Evolutionary conservation across 2,329 filamentous ascomycete species (phyloP), one percentile per base, ranked within the genome.

Genomic region (Microcyclospora pomicola): DNA sequence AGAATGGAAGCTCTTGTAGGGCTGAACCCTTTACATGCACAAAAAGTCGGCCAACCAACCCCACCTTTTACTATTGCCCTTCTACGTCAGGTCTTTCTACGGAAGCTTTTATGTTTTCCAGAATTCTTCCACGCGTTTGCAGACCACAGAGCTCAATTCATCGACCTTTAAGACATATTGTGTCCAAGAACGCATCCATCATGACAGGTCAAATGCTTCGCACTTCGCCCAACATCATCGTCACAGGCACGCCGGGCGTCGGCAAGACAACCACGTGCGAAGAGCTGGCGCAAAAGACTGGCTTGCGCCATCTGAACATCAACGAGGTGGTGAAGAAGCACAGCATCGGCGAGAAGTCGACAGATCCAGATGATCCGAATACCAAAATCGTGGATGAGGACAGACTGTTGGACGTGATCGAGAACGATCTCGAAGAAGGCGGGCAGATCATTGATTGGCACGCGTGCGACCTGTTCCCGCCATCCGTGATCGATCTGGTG

Each of bases 391-490:
- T 98, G 12, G 88, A 98, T 56, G 91, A 98, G 60, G 91, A 98
- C 57, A 50, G 86, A 78, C 66, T 98, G 27, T 71, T 98, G 15
- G 91, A 98, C 58, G 75, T 82, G 34, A 80, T 98, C 40, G 91
- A 96, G 63, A 73, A 82, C 40, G 80, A 91, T 43, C 72, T 83
- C 30, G 72, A 78, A 45, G 64, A 72, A 14, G 88, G 88, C 40
- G 91, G 91, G 14, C 83, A 77, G 60, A 77, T 98, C 50, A 82
- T 98, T 54, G 91, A 98, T 65, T 98, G 91, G 88, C 91, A 98
- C 63, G 88, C 87, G 2, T 96, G 88, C 65, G 91, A 96, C 53
- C 65, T 96, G 15, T 96, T 96, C 55, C 91, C 91, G 2, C 78
- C 82, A 57, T 81, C 81, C 54, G 92, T 87, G 84, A 81, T 98